phyloP scores from a whole-genome alignment of 257 asterid genomes.

The Solanum chilense region DNA sequence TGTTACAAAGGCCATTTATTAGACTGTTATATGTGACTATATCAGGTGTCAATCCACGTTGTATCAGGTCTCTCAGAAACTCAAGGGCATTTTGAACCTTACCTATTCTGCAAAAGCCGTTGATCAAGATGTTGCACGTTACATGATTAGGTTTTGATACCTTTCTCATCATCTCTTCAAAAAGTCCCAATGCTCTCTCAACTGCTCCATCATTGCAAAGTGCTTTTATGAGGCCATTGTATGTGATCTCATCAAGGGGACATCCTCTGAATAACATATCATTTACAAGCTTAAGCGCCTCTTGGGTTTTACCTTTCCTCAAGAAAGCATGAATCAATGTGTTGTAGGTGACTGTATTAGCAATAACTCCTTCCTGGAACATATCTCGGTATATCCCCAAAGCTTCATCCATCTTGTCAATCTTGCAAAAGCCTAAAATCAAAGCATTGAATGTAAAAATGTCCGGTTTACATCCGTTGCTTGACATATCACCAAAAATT shows the following conservation, averaged over 20 bases:
- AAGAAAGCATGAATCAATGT: conserved; percentile 60
- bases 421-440: conserved; percentile 53
- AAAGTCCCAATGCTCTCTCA: conserved; percentile 62
- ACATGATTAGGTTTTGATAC: conserved; percentile 35
- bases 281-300: conserved; percentile 64
- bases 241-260: conserved; percentile 58
- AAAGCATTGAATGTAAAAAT: conserved; percentile 61
- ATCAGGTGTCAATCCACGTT: conserved; percentile 70
- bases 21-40: conserved; percentile 62
- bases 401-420: conserved; percentile 60
- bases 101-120: conserved; percentile 15
- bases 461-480: conserved; percentile 61
- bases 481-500: conserved; percentile 31
- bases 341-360: conserved; percentile 73
- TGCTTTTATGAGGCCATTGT: conserved; percentile 58
- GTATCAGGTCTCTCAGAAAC: conserved; percentile 53
- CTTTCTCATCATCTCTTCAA: conserved; percentile 65
- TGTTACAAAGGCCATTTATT: conserved; percentile 73
- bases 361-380: conserved; percentile 75
- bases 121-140: conserved; percentile 45
- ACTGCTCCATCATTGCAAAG: conserved; percentile 64
- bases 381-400: conserved; percentile 49
- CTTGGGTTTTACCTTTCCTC: conserved; percentile 34
- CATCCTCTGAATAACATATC: conserved; percentile 81
- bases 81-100: conserved; percentile 53